Conservation (phyloP, 2,329 filamentous ascomycete species). For the Taxawa tesnikishii region DNA sequence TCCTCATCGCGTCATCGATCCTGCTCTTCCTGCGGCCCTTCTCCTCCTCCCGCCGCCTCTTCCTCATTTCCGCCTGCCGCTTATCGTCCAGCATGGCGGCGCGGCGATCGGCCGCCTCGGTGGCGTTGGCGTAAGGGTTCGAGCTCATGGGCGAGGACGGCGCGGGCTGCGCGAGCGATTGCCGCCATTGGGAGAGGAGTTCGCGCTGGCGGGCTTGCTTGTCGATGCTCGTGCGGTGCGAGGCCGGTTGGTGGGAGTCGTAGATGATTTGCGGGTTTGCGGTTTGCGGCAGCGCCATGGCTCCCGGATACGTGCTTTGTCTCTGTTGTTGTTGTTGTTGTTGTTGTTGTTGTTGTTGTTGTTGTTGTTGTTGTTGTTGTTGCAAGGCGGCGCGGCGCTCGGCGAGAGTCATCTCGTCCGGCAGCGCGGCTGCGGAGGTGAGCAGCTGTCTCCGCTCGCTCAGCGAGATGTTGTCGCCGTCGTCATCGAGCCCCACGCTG, state of each 20-base stretch:
- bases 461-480: neutral
- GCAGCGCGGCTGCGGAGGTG: neutral
- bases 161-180: slow-evolving; percentile 12
- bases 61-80: slow-evolving; percentile 48
- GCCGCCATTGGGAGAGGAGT: slow-evolving; percentile 53
- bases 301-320: slow-evolving; percentile 14
- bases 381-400: slow-evolving; percentile 39
- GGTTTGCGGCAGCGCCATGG: slow-evolving; percentile 14
- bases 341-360: slow-evolving; percentile 5
- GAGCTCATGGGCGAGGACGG: neutral
- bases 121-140: slow-evolving; percentile 7
- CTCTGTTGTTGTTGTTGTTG: slow-evolving; percentile 5
- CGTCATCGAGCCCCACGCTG: neutral
- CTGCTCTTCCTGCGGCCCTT: slow-evolving; percentile 48
- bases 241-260: slow-evolving; percentile 41
- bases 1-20: slow-evolving; percentile 66
- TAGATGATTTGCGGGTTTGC: slow-evolving; percentile 22
- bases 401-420: slow-evolving; percentile 56
- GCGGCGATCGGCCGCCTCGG: slow-evolving; percentile 23
- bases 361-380: slow-evolving; percentile 12
- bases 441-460: slow-evolving; percentile 2
- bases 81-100: slow-evolving; percentile 46
- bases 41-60: slow-evolving; percentile 45
- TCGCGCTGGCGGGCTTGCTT: slow-evolving; percentile 37
- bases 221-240: slow-evolving; percentile 30